phyloP scores from a whole-genome alignment of 305 asterid genomes.

The Euphrasia arctica region DNA sequence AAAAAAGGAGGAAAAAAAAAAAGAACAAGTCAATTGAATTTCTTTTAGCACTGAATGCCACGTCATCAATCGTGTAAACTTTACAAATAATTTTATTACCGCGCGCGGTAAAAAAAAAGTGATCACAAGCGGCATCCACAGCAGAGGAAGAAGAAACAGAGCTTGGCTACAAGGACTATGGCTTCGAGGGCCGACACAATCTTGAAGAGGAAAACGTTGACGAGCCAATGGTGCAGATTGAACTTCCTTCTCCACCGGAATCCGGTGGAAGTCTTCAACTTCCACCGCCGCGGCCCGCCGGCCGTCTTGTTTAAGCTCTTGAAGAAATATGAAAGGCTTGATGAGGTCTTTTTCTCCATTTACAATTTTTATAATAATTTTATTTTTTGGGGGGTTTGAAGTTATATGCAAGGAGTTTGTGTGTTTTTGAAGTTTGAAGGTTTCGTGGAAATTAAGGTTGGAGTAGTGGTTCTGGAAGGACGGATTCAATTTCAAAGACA shows the following conservation, averaged over 20 bases:
- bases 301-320: conserved; percentile 39
- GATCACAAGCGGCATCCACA: conserved; percentile 66
- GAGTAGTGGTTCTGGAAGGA: background rate
- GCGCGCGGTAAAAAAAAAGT: background rate
- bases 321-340: conserved; percentile 38
- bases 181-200: conserved; percentile 61
- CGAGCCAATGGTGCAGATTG: conserved; percentile 52
- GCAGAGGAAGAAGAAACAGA: conserved; percentile 69
- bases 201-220: conserved; percentile 60
- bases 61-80: too few species aligned
- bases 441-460: conserved; percentile 23
- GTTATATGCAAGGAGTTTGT: conserved; percentile 16
- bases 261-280: conserved; percentile 43
- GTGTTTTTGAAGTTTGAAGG: conserved; percentile 2
- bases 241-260: conserved; percentile 57
- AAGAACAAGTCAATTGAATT: too few species aligned
- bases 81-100: too few species aligned
- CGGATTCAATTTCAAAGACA: background rate
- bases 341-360: conserved; percentile 37
- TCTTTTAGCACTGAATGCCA: too few species aligned
- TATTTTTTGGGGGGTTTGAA: background rate
- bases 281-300: conserved; percentile 40
- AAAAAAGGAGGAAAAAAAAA: too few species aligned
- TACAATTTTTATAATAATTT: background rate
- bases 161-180: conserved; percentile 45